Evolutionary conservation across 1,139 yeast species (phyloP).

Genomic region (Kodamaea sp.): DNA sequence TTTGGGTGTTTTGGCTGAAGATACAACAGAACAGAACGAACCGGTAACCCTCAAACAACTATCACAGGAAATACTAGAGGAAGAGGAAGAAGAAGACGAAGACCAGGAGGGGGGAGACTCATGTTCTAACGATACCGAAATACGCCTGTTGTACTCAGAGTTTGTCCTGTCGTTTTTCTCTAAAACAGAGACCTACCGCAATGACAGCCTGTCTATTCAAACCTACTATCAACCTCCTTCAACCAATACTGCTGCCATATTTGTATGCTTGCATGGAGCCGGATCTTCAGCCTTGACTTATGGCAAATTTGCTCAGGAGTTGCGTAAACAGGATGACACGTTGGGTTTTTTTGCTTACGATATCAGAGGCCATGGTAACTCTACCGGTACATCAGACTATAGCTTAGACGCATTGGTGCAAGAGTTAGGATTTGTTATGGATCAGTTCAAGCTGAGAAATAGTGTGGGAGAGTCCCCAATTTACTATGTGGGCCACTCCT

Average conservation of each 20-base stretch:
- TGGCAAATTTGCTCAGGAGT: slow-evolving; percentile 48
- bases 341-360: slow-evolving; percentile 75
- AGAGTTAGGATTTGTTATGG: slow-evolving; percentile 57
- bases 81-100: slow-evolving; percentile 1
- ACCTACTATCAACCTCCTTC: slow-evolving; percentile 63
- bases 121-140: no score
- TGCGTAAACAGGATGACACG: slow-evolving; percentile 18
- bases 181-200: slow-evolving; percentile 9
- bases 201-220: slow-evolving; percentile 32
- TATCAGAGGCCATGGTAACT: slow-evolving; percentile 78
- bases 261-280: slow-evolving; percentile 90
- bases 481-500: slow-evolving; percentile 81
- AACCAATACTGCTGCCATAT: slow-evolving; percentile 48
- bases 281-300: slow-evolving; percentile 87
- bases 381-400: slow-evolving; percentile 35
- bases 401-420: slow-evolving; percentile 51
- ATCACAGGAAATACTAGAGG: slow-evolving; percentile 2
- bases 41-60: slow-evolving; percentile 4
- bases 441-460: slow-evolving; percentile 27
- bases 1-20: neutral
- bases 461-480: slow-evolving; percentile 20
- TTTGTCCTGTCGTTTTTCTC: slow-evolving; percentile 11
- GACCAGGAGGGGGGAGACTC: no score
- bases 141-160: neutral
- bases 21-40: neutral